A percentile compares a stretch with the other conserved stretches of the same genome.
These are phyloP conservation scores for Podaxis sp. DNA, from an alignment of 768 basidiomycete species.

Conservation along the genomic window DNA sequence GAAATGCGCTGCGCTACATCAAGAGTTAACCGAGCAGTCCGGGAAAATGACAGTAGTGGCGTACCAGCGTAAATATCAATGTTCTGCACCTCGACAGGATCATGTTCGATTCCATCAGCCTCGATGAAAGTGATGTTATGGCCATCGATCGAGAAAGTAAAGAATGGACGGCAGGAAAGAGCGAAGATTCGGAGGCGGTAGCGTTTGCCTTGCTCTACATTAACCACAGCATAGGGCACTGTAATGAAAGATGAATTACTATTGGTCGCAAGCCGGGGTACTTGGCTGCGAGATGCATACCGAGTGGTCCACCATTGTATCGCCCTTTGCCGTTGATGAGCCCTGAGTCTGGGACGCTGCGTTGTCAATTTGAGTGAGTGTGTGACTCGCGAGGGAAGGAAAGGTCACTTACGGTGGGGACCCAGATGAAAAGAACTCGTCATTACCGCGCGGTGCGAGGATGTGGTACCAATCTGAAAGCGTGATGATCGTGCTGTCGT, in stretches of 20 bases:
- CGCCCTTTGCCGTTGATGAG: conserved; percentile 19
- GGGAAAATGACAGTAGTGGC: background rate
- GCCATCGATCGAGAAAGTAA: conserved; percentile 37
- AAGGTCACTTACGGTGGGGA: conserved; percentile 14
- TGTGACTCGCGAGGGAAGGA: background rate
- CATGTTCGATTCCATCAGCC: conserved; percentile 32
- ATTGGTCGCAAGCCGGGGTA: background rate
- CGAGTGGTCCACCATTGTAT: conserved; percentile 8
- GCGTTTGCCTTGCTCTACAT: conserved; percentile 40
- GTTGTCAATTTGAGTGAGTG: background rate
- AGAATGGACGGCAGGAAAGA: conserved; percentile 43
- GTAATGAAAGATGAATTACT: background rate
- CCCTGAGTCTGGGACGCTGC: conserved; percentile 4
- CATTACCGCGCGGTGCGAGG: conserved; percentile 30
- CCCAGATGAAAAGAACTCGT: conserved; percentile 35
- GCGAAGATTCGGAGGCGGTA: conserved; percentile 57
- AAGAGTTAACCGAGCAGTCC: background rate
- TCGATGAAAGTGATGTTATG: conserved; percentile 28
- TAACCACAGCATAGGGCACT: conserved; percentile 30
- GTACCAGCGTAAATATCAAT: conserved; percentile 32
- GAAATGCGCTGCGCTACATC: conserved; percentile 22
- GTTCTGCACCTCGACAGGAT: conserved; percentile 37
- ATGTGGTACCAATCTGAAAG: conserved; percentile 12
- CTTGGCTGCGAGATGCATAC: conserved; percentile 9
- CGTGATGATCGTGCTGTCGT: conserved; percentile 32